A percentile compares a stretch with the other conserved stretches of the same genome.
phyloP scores from a whole-genome alignment of 2,329 filamentous ascomycete species.

The Beauveria rudraprayagi region DNA sequence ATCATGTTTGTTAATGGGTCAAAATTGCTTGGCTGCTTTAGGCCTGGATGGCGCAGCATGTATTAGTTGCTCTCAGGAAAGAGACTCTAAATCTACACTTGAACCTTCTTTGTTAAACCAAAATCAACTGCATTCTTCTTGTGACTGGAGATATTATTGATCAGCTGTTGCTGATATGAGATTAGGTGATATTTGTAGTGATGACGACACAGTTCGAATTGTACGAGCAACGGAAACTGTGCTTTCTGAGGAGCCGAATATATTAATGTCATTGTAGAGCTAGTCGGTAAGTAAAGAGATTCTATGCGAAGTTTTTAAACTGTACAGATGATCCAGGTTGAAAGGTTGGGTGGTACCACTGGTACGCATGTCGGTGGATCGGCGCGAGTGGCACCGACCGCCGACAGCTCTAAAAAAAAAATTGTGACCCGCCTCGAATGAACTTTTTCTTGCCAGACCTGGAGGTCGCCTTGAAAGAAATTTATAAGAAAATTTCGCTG shows the following conservation, averaged over 20 bases:
- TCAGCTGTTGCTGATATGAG: no score
- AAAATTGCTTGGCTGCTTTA: slow-evolving; percentile 2
- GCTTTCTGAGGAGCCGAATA: no score
- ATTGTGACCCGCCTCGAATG: neutral
- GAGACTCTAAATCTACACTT: neutral
- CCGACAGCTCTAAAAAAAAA: slow-evolving; percentile 3
- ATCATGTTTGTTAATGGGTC: neutral
- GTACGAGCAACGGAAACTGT: no score
- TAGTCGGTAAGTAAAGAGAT: no score
- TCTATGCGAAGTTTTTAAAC: no score
- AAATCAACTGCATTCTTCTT: no score
- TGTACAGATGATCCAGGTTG: no score
- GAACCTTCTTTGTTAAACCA: slow-evolving; percentile 5
- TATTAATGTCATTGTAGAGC: no score
- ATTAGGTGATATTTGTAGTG: no score
- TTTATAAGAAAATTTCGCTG: neutral
- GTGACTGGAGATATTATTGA: no score
- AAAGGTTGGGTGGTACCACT: no score
- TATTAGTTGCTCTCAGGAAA: neutral
- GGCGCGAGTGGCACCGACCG: slow-evolving; percentile 1
- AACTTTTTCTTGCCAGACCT: neutral
- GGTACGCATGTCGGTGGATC: neutral
- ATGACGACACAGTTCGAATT: no score
- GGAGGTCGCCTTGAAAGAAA: neutral
- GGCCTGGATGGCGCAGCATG: neutral